Evolutionary conservation across 2,329 filamentous ascomycete genomes (phyloP).

Genomic region (Alternaria burnsii): DNA sequence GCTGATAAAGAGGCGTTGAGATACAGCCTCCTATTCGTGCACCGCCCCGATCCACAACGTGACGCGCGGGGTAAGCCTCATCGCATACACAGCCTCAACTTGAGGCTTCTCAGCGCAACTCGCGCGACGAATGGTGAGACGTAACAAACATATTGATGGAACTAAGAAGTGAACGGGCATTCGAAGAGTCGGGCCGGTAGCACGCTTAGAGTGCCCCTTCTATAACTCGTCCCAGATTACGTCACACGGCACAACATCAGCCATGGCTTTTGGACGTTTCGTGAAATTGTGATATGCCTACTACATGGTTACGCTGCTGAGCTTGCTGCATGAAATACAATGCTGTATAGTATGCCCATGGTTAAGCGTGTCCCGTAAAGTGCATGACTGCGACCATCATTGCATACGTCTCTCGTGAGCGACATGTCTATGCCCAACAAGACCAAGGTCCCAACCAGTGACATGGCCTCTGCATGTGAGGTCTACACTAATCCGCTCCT

Average conservation of each 20-base stretch:
- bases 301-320: background rate
- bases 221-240: background rate
- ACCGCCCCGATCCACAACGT: background rate
- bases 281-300: conserved; percentile 6
- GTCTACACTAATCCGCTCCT: accelerated
- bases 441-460: background rate
- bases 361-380: background rate
- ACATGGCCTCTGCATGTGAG: background rate
- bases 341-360: background rate
- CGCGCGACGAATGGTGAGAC: background rate
- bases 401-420: background rate
- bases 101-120: no score
- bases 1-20: background rate
- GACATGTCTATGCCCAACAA: accelerated
- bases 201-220: background rate
- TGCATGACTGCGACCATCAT: conserved; percentile 1
- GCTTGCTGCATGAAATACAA: background rate
- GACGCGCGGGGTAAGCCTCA: background rate
- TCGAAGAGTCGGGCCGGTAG: background rate
- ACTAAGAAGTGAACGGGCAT: no score
- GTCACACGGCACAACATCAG: background rate
- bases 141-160: no score
- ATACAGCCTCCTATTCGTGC: background rate
- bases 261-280: background rate
- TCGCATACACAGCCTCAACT: no score